Evolutionary conservation across 2,329 filamentous ascomycete species (phyloP).

Genomic region (Penicillium sp.): DNA sequence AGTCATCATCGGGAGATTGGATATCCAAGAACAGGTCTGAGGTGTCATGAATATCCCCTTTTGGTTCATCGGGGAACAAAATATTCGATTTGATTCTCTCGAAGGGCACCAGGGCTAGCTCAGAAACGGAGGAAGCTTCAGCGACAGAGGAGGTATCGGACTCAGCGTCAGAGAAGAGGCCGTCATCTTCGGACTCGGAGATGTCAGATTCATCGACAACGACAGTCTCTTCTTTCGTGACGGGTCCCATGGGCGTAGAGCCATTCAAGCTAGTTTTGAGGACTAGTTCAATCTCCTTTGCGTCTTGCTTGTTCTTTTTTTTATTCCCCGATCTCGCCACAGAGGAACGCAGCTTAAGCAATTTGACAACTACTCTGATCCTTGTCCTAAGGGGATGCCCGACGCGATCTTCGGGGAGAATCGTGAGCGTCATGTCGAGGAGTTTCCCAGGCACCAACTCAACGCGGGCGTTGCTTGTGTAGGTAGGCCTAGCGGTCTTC

Average conservation of each 20-base stretch:
- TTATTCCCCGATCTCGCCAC: neutral
- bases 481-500: neutral
- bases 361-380: constrained; percentile 11
- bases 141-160: neutral
- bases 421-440: constrained; percentile 12
- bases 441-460: neutral
- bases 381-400: constrained; percentile 9
- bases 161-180: neutral
- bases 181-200: neutral
- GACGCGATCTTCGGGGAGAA: neutral
- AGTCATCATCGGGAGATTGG: neutral
- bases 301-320: neutral
- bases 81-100: neutral
- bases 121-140: neutral
- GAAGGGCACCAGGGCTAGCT: neutral
- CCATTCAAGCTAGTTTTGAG: neutral
- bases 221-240: neutral
- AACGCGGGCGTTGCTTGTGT: neutral
- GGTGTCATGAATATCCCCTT: neutral
- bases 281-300: neutral
- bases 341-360: constrained; percentile 13
- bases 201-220: neutral
- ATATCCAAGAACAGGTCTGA: neutral
- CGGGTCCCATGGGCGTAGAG: neutral
- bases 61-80: neutral